Evolutionary conservation across 805 yeast genomes (phyloP).

Genomic region (Sugiyamaella boreocaroliniensis): DNA sequence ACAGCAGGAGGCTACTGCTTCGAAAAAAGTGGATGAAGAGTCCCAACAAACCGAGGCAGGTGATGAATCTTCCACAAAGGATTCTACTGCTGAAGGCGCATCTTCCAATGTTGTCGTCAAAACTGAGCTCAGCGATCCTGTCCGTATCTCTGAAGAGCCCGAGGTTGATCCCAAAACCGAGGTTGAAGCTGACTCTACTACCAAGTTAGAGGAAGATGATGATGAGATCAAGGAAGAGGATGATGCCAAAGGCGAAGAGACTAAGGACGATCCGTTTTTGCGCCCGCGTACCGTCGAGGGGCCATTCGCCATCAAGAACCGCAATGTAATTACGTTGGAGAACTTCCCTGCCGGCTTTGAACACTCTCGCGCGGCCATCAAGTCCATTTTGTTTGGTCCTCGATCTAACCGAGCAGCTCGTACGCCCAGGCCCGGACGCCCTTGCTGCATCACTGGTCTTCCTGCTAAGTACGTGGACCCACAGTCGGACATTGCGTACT

Average conservation of each 20-base stretch:
- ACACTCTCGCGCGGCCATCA: constrained; percentile 11
- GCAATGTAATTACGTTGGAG: constrained; percentile 9
- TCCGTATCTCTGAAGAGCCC: constrained; percentile 24
- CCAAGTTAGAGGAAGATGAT: constrained; percentile 5
- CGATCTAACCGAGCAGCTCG: constrained; percentile 41
- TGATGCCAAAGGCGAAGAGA: constrained; percentile 30
- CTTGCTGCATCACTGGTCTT: constrained; percentile 67
- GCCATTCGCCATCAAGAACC: constrained; percentile 13
- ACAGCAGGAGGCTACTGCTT: too few species aligned
- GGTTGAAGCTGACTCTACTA: neutral
- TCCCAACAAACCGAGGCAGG: too few species aligned
- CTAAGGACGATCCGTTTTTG: neutral
- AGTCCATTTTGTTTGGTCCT: constrained; percentile 17
- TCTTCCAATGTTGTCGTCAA: constrained; percentile 27
- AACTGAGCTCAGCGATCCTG: constrained; percentile 28
- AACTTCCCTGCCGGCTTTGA: constrained; percentile 15
- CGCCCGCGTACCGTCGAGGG: constrained; percentile 17
- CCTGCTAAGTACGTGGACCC: constrained; percentile 87
- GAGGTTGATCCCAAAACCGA: constrained; percentile 25
- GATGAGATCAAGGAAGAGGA: constrained; percentile 39
- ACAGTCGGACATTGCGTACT: constrained; percentile 76
- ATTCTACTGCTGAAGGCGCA: neutral
- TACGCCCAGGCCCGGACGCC: constrained; percentile 44
- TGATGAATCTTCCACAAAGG: neutral
- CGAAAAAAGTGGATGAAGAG: too few species aligned